Evolutionary conservation across 179 eudicot species (phyloP), one percentile per base, ranked within the genome.

Genomic region (Heliamphora pulchella): DNA sequence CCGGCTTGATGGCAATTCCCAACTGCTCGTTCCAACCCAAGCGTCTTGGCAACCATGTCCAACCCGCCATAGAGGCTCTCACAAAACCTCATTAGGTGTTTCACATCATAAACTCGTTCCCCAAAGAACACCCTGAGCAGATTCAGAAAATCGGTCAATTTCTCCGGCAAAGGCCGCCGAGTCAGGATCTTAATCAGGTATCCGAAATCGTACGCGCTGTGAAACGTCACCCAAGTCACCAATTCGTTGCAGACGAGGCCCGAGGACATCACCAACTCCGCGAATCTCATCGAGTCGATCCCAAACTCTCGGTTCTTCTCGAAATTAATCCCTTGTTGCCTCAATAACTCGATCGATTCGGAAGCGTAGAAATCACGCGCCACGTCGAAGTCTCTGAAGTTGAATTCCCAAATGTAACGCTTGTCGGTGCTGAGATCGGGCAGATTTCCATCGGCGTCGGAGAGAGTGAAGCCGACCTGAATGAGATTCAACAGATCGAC

Each of bases 11-110:
- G 31, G 31, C 31, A 31, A 31, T 82, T 79, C 17, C 95, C 98
- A 0, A 86, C 94, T 4, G 46, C 69, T 46, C 98, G 80, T 0
- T 79, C 82, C 74, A 92, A 74, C 43, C 68, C 74, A 20, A 94
- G 85, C 1, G 81, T 63, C 47, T 18, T 72, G 0, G 94, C 93
- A n/a, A 94, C 87, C 53, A 81, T 76, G 41, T 92, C 82, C 82
- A 94, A 81, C n/a, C 98, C 98, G 5, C 98, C 98, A 67, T 87
- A 86, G 76, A 92, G 75, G 2, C 91, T 84, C 74, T 84, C 78
- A 43, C 90, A 92, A 59, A 76, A 88, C 86, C 31, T 87, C 78
- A 88, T 86, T 84, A 93, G 18, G 22, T 86, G 81, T 83, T 92
- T 92, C 5, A 90, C 89, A 84, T 94, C 98, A 78, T 87, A 92